Conservation (phyloP, 2,329 filamentous ascomycete genomes). For the Colletotrichum ledebouriae region DNA sequence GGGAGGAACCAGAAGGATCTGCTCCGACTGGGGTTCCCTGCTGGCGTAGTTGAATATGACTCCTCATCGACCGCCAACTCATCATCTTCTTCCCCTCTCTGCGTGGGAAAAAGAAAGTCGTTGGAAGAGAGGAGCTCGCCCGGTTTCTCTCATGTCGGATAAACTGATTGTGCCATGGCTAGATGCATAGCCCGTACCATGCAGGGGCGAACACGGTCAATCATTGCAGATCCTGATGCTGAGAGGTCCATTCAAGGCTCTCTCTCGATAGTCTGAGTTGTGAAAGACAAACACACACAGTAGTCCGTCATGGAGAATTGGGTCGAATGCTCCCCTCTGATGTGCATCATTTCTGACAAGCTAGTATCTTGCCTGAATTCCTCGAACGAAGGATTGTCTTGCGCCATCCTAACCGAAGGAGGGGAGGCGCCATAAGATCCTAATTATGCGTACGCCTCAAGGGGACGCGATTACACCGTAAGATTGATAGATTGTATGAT, state of each 20-base stretch:
- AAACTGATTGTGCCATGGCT: conserved; percentile 21
- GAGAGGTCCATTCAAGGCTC: background rate
- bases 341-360: conserved; percentile 34
- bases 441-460: background rate
- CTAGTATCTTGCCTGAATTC: conserved; percentile 26
- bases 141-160: conserved; percentile 35
- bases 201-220: conserved; percentile 19
- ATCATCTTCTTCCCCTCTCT: conserved; percentile 31
- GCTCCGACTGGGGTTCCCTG: conserved; percentile 31
- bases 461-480: background rate
- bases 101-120: conserved; percentile 24
- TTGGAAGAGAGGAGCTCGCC: conserved; percentile 24
- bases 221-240: conserved; percentile 13
- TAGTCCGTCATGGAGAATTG: conserved; percentile 18
- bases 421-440: background rate
- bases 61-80: conserved; percentile 42
- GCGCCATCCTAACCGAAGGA: background rate
- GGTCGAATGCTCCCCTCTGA: conserved; percentile 32
- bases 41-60: conserved; percentile 32
- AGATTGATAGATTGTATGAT: conserved; percentile 11
- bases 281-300: conserved; percentile 16
- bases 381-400: conserved; percentile 22
- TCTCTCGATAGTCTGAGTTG: conserved; percentile 4
- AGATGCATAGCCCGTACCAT: conserved; percentile 24
- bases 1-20: conserved; percentile 37